Conservation (phyloP, 179 eudicot species). For the Patellifolia procumbens region DNA sequence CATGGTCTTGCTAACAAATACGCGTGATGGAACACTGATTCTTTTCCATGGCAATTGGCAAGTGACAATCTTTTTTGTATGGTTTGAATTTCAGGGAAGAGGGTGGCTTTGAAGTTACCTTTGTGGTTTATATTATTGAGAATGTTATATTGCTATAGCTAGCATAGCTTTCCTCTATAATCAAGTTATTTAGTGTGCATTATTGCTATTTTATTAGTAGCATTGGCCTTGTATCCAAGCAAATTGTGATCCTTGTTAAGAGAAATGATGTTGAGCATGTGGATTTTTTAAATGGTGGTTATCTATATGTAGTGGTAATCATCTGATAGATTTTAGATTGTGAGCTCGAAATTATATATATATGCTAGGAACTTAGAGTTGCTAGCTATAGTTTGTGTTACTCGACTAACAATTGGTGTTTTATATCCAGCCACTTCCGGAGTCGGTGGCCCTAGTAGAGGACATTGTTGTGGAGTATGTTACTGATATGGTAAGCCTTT, state of each 20-base stretch:
- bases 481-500: constrained; percentile 73
- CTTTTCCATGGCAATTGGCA: not conserved
- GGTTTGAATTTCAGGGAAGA: not conserved
- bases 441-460: constrained; percentile 87
- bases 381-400: not conserved
- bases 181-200: not conserved
- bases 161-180: not conserved
- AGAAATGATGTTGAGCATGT: constrained; percentile 72
- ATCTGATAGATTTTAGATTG: not conserved
- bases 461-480: constrained; percentile 97
- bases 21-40: not conserved
- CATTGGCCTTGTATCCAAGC: constrained; percentile 34
- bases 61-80: not conserved
- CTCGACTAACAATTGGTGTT: constrained; percentile 20
- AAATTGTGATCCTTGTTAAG: constrained; percentile 58
- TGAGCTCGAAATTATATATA: not conserved
- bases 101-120: not conserved
- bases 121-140: not conserved
- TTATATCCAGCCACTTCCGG: constrained; percentile 82
- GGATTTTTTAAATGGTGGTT: constrained; percentile 12
- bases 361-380: not conserved
- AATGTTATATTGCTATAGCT: not conserved
- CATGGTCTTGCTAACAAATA: not conserved
- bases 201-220: not conserved
- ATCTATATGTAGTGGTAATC: not conserved